Conservation (phyloP, 805 yeast species). For the Metschnikowia proteae region DNA sequence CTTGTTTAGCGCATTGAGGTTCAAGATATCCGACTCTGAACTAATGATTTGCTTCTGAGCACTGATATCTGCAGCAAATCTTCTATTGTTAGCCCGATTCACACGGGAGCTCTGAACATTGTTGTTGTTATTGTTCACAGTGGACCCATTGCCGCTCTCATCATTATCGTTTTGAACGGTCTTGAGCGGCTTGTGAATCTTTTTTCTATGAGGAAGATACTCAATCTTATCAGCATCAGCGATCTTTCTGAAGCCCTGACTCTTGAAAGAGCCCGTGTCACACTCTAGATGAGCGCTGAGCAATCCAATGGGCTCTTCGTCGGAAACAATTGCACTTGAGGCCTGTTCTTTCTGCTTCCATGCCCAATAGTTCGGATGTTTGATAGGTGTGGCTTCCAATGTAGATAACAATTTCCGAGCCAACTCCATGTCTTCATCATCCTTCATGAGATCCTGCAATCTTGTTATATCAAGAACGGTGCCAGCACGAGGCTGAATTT, state of each 20-base stretch:
- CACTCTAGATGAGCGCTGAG: conserved; percentile 36
- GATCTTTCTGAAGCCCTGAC: conserved; percentile 71
- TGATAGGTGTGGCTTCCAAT: conserved; percentile 21
- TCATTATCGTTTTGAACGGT: conserved; percentile 68
- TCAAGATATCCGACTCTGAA: conserved; percentile 74
- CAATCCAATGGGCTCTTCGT: conserved; percentile 27
- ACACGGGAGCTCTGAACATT: conserved; percentile 71
- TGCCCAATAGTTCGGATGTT: conserved; percentile 56
- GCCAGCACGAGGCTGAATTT: conserved; percentile 29
- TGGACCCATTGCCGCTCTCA: conserved; percentile 18
- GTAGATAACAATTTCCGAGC: conserved; percentile 43
- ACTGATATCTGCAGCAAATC: conserved; percentile 85
- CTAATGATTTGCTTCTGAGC: conserved; percentile 77
- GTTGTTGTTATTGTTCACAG: conserved; percentile 14
- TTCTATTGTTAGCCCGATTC: conserved; percentile 80
- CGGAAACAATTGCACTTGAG: conserved; percentile 20
- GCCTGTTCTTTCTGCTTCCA: conserved; percentile 50
- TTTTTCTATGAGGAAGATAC: conserved; percentile 80
- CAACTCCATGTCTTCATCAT: conserved; percentile 66
- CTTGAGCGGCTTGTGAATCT: conserved; percentile 62
- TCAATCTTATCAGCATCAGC: conserved; percentile 68
- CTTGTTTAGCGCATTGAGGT: conserved; percentile 81
- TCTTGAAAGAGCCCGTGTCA: conserved; percentile 58
- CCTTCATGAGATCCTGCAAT: conserved; percentile 56
- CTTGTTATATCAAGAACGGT: conserved; percentile 41